Base-by-base conservation (phyloP, 805 yeast species). In the Saccharomycopsis sp. region DNA sequence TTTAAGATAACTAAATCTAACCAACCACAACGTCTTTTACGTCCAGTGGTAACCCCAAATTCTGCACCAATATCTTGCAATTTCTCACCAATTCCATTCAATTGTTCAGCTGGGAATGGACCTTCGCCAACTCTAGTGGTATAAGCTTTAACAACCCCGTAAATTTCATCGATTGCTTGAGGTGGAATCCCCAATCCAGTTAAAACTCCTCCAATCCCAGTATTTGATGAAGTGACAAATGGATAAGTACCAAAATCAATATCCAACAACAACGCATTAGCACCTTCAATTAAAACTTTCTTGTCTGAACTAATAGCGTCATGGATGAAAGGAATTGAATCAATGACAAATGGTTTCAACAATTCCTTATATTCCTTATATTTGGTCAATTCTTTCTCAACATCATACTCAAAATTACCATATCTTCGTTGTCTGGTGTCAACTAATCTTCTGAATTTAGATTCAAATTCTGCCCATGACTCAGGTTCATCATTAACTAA, bases 11-110 rank as follows among this genome's bases (percentile, higher is more conserved):
- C 97, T 57, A 93, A 72, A 67, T 93, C 98, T 61, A 93, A 79
- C 98, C 98, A 93, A 47, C 98, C 98, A 66, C 98, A 93, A 69
- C 98, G 81, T 73, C 98, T 85, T 75, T 89, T 88, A 71, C 98
- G 82, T 55, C 98, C 98, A 29, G 98, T 93, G 53, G 98, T 93
- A 56, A 93, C 98, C 67, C 98, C 98, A 59, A 62, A 85, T 68
- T 93, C 98, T 47, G 89, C 95, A 59, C 98, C 98, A 52, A 93
- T 85, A 36, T 72, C 67, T 65, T 93, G 98, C 60, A 93, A 72
- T 54, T 78, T 77, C 58, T 85, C 95, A 59, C 98, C 98, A 39
- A 70, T 77, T 29, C 68, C 79, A 64, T 90, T 88, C 61, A 89
- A 75, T 64, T 89, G 97, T 68, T 93, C 98, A 46, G 97, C 82